Base-by-base conservation (phyloP, 805 yeast genomes). In the Nakazawaea wyomingensis region DNA sequence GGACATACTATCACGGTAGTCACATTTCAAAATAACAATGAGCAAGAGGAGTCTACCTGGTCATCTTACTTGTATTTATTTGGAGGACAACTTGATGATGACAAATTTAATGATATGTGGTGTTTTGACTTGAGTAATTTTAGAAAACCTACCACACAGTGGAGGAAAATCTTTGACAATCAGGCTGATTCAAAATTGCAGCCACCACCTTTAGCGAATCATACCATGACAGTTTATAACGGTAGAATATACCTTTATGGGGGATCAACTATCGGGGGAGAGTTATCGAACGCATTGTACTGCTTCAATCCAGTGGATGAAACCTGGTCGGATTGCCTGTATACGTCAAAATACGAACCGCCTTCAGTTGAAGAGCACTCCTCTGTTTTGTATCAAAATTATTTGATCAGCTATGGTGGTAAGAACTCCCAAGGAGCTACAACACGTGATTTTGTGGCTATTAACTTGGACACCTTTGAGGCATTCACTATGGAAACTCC, bases 311-410 rank as follows among this genome's bases (percentile, higher is more conserved):
- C 95, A 0, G 51, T 63, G 7, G 59, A 63, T 6, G 78, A 78
- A 53, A 70, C 72, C 32, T 93, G 98, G 97, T 66, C 78, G 19
- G 76, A 75, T 48, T 66, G 85, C 30, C 72, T 72, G 41, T 78
- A 95, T 29, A 65, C 76, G n/a, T 95, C 95, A 8, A 63, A 64
- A 24, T 56, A 55, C 14, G 50, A 62, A 10, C 97, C 96, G 2
- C 82, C 85, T 3, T 91, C 97, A 0, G 74, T 90, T 46, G 95
- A 89, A 62, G 96, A 91, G 55, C 99, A 93, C 61, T 78, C 96
- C 3, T 80, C 96, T 11, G 75, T 91, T 10, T 64, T 89, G 28
- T 84, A 82, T 45, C 82, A 81, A 47, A 90, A 88, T 54, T 70
- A 82, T 39, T 71, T 93, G 75, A 85, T 84, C 54, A 76, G 91